These are phyloP conservation scores for Leishmania major DNA, from an alignment of 208 protist species.

Conservation along the genomic window DNA sequence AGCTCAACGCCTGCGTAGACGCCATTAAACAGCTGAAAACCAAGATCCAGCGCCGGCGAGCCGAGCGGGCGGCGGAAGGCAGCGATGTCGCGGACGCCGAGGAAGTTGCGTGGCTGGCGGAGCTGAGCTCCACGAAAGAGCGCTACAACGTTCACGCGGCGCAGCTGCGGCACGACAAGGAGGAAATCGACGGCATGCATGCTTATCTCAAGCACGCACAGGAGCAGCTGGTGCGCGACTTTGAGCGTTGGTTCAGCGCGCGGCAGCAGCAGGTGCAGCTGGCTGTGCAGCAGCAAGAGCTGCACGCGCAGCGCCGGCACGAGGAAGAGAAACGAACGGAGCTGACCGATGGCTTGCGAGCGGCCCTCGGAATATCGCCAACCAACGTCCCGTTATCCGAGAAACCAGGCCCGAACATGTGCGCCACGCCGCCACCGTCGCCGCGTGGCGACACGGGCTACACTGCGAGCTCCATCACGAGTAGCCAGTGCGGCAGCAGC, in stretches of 20 bases:
- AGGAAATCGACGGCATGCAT: slow-evolving; percentile 88
- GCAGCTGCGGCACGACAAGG: slow-evolving; percentile 68
- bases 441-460: not conserved
- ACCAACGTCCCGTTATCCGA: not conserved
- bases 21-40: slow-evolving; percentile 73
- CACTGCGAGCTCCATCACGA: not conserved
- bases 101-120: slow-evolving; percentile 40
- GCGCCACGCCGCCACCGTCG: not conserved
- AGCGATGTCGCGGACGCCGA: slow-evolving; percentile 53
- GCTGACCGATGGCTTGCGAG: slow-evolving; percentile 9
- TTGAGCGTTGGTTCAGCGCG: slow-evolving; percentile 84
- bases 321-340: not conserved
- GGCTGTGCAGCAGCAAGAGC: slow-evolving; percentile 35
- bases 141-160: slow-evolving; percentile 59
- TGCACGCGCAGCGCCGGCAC: slow-evolving; percentile 9
- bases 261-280: slow-evolving; percentile 70
- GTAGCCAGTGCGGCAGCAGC: not conserved
- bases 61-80: slow-evolving; percentile 80
- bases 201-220: slow-evolving; percentile 83
- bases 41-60: slow-evolving; percentile 73
- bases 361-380: not conserved
- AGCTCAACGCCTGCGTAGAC: slow-evolving; percentile 74
- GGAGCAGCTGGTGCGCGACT: slow-evolving; percentile 83
- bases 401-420: too few species aligned
- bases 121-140: slow-evolving; percentile 39